These are phyloP conservation scores for Chalaropsis ovoidea DNA, from an alignment of 2,329 filamentous ascomycete species.

Conservation along the genomic window DNA sequence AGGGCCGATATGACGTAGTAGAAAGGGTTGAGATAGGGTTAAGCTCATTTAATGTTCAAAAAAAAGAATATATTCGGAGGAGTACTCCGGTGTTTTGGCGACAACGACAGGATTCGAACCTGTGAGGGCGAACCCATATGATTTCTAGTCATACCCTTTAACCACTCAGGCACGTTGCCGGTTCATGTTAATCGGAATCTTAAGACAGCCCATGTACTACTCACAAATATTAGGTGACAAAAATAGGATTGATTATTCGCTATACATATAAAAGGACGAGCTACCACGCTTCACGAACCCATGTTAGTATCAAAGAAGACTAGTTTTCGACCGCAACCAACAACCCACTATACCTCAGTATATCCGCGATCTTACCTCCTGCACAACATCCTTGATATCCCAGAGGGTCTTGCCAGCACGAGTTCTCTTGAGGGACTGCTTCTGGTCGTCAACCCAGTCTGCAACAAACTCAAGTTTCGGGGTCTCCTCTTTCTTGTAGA, in stretches of 20 bases:
- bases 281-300: too few species aligned
- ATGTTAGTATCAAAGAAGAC: background rate
- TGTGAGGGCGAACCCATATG: conserved; percentile 25
- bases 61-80: background rate
- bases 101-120: conserved; percentile 26
- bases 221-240: background rate
- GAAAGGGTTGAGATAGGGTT: too few species aligned
- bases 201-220: too few species aligned
- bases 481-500: background rate
- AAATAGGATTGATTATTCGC: background rate
- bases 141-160: conserved; percentile 27
- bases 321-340: background rate
- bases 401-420: background rate
- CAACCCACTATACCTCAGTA: background rate
- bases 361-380: background rate
- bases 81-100: background rate
- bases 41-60: background rate
- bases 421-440: background rate
- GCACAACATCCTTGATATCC: background rate
- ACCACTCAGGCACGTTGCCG: conserved; percentile 26
- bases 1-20: too few species aligned
- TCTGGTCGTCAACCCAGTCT: background rate
- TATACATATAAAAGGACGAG: background rate
- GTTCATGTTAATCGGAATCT: background rate
- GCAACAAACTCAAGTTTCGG: background rate